These are phyloP conservation scores for Wickerhamiella vanderwaltii DNA, from an alignment of 805 yeast species.

Conservation along the genomic window DNA sequence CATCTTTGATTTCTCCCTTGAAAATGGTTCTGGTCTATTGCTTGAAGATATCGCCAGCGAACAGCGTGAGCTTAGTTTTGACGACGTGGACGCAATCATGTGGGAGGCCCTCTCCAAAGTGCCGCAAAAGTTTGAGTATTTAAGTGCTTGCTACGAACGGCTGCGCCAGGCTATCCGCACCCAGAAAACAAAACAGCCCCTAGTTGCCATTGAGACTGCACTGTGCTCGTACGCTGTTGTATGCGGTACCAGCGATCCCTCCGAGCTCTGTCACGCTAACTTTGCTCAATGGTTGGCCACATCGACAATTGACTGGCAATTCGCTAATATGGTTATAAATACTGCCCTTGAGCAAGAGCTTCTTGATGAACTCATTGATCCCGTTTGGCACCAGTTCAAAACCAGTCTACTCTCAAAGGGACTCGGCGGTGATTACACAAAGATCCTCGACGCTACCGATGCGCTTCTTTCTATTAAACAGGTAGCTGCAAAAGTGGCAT, in stretches of 20 bases:
- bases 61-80: too few species aligned
- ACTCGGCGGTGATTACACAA: slow-evolving; percentile 29
- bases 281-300: slow-evolving; percentile 8
- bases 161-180: slow-evolving; percentile 9
- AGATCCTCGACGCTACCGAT: slow-evolving; percentile 41
- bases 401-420: slow-evolving; percentile 32
- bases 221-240: slow-evolving; percentile 16
- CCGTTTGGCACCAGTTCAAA: slow-evolving; percentile 32
- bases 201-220: slow-evolving; percentile 11
- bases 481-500: slow-evolving; percentile 49
- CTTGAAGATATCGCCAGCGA: too few species aligned
- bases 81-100: slow-evolving; percentile 8
- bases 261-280: slow-evolving; percentile 15
- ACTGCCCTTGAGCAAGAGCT: slow-evolving; percentile 58
- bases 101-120: slow-evolving; percentile 10
- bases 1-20: slow-evolving; percentile 9
- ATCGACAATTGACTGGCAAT: slow-evolving; percentile 29
- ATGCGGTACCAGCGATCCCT: slow-evolving; percentile 17
- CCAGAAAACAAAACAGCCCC: neutral
- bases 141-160: slow-evolving; percentile 14
- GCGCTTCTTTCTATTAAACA: slow-evolving; percentile 46
- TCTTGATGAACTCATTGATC: slow-evolving; percentile 44
- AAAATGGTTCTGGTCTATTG: too few species aligned
- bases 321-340: slow-evolving; percentile 43
- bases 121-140: slow-evolving; percentile 11